Percentiles rank a stretch among this genome's conserved stretches.
These are phyloP conservation scores for Cladosporium sp. DNA, from an alignment of 2,329 filamentous ascomycete species.

Conservation along the genomic window DNA sequence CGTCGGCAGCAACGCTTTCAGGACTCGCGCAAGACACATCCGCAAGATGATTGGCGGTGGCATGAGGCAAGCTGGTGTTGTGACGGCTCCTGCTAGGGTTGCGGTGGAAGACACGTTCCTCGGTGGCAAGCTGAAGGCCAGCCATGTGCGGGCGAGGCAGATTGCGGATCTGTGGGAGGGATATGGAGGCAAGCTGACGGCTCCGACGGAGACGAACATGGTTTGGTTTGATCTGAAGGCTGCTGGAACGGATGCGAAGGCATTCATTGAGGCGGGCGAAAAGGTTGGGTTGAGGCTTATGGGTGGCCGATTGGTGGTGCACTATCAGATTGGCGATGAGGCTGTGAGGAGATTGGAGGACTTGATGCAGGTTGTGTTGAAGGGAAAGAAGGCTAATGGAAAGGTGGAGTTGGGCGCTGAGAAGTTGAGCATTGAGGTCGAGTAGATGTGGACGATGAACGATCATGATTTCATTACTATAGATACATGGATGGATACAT, in stretches of 20 bases:
- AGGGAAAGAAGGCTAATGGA: conserved; percentile 23
- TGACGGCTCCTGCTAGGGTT: conserved; percentile 70
- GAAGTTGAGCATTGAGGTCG: conserved; percentile 14
- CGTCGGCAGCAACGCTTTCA: conserved; percentile 54
- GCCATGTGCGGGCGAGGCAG: conserved; percentile 59
- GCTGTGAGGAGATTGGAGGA: conserved; percentile 55
- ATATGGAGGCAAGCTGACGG: conserved; percentile 63
- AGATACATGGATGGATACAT: conserved; percentile 1
- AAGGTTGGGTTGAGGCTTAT: conserved; percentile 55
- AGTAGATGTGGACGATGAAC: background rate
- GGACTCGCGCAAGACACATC: conserved; percentile 68
- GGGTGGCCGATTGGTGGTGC: conserved; percentile 61
- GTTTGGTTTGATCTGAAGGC: conserved; percentile 73
- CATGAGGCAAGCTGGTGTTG: conserved; percentile 69
- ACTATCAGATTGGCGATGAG: conserved; percentile 68
- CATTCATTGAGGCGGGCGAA: conserved; percentile 52
- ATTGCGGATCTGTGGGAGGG: conserved; percentile 64
- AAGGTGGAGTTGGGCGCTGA: conserved; percentile 21
- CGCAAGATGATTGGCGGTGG: conserved; percentile 79
- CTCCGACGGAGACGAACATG: conserved; percentile 87
- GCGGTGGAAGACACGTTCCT: conserved; percentile 77
- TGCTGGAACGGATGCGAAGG: conserved; percentile 50
- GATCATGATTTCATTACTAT: background rate
- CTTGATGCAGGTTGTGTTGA: conserved; percentile 46
- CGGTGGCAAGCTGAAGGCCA: conserved; percentile 57